Evolutionary conservation across 108 stramenopile species (phyloP).

Genomic region (Cyclotella choctawhatcheeana): DNA sequence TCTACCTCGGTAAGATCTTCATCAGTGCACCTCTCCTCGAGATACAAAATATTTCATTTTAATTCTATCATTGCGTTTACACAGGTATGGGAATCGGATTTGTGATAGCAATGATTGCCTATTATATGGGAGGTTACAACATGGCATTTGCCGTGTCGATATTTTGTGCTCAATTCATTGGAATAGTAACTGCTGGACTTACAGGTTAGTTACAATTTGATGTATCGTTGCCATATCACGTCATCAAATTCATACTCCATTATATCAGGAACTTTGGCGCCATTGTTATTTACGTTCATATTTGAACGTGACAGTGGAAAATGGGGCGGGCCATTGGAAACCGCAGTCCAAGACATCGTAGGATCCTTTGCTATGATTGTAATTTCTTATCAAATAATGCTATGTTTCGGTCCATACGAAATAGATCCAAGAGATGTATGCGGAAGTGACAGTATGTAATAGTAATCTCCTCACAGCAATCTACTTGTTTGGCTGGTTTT

Average conservation of each 20-base stretch:
- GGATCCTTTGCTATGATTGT: slow-evolving; percentile 72
- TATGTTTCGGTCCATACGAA: slow-evolving; percentile 52
- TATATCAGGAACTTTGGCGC: slow-evolving; percentile 53
- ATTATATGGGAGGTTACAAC: slow-evolving; percentile 53
- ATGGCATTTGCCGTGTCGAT: slow-evolving; percentile 48
- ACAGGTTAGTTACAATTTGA: slow-evolving; percentile 32
- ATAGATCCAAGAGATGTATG: slow-evolving; percentile 58
- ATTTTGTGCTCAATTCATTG: slow-evolving; percentile 58
- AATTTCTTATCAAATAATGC: slow-evolving; percentile 57
- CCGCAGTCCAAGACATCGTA: slow-evolving; percentile 76
- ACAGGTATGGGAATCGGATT: slow-evolving; percentile 6
- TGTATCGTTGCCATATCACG: not conserved
- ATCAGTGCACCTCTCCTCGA: too few relatives aligned
- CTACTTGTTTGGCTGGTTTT: too few relatives aligned
- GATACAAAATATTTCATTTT: not conserved
- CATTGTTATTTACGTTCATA: slow-evolving; percentile 63
- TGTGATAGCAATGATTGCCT: slow-evolving; percentile 36
- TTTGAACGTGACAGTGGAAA: slow-evolving; percentile 59
- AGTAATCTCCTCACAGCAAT: not conserved
- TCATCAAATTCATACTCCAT: not conserved
- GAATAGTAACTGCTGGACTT: slow-evolving; percentile 60
- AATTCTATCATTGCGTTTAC: not conserved
- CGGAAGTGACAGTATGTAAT: slow-evolving; percentile 2
- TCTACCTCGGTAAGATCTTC: slow-evolving; percentile 63
- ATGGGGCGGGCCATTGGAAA: slow-evolving; percentile 71